Evolutionary conservation across 331 rosid genomes (phyloP), one percentile per base, ranked within the genome.

Genomic region (Rosa hybrid): DNA sequence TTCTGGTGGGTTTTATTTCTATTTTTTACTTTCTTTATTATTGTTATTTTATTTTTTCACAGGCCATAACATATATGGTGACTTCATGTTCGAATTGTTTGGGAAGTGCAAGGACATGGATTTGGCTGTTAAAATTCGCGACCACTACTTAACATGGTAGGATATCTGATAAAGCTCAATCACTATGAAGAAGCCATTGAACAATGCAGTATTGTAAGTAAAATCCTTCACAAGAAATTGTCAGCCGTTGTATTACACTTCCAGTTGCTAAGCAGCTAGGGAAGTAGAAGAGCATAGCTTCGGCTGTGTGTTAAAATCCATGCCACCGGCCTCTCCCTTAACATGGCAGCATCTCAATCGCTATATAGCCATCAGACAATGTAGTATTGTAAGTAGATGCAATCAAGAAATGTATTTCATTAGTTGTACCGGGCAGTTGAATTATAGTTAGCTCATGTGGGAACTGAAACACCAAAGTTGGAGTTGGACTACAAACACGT

Each of bases 21-120:
- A 51, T 4, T 54, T 54, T 57, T 45, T 45, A 45, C 12, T 45
- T 45, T 1, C 11, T 45, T 45, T 45, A 9, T 72, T 87, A 18
- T 18, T 41, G n/a, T 21, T 49, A 46, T 49, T 53, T 67, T 59
- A 34, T 38, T 69, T 6, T 65, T 11, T 63, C 69, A 63, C 77
- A 95, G 96, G 99, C 98, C 78, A 91, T 92, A 34, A 93, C 96
- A 13, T 94, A 91, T 86, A 84, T 90, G 93, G 92, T 67, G 93
- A 90, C 84, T 91, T 94, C 92, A 92, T 91, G 97, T 92, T 90
- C 88, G 93, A 94, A 81, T 77, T 94, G 91, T 94, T 91, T 62
- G 96, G 96, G 78, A 90, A 92, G 81, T 90, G 87, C 86, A 82
- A 89, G 49, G 99, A 91, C 72, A 91, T 95, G 98, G 96, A 95